Percentiles rank a stretch among this genome's conserved stretches.
phyloP scores from a whole-genome alignment of 139 green algal genomes.

The Eudorina sp. region DNA sequence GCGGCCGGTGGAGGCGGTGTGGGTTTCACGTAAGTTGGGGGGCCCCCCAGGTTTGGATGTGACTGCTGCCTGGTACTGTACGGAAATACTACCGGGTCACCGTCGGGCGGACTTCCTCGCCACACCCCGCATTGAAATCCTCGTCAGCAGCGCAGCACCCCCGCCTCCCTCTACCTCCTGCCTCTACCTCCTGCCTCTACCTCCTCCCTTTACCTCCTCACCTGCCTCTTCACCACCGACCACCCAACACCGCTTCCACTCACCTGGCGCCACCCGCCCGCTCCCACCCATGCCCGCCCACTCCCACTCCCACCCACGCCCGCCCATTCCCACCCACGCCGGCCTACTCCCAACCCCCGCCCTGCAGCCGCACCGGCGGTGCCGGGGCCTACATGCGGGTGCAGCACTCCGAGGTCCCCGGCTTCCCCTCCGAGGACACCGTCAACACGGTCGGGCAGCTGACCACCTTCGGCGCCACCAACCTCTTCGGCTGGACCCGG shows the following conservation, averaged over 20 bases:
- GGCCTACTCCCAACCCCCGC: background rate
- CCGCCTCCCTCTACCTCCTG: no score
- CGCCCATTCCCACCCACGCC: background rate
- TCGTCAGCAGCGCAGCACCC: no score
- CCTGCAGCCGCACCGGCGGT: background rate
- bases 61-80: no score
- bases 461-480: conserved; percentile 32
- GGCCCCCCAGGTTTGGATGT: no score
- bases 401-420: conserved; percentile 12
- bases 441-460: background rate
- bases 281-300: background rate
- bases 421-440: background rate
- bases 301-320: background rate
- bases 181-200: no score
- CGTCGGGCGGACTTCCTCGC: no score
- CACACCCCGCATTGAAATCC: no score
- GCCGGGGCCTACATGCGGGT: background rate
- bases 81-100: no score
- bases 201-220: no score
- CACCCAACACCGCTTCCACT: background rate
- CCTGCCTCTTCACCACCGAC: no score
- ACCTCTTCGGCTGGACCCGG: conserved; percentile 41
- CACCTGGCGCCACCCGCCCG: background rate
- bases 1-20: background rate
- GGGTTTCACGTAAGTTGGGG: background rate